Conservation (phyloP, 2,329 filamentous ascomycete genomes). For the Diplocarpon mali region DNA sequence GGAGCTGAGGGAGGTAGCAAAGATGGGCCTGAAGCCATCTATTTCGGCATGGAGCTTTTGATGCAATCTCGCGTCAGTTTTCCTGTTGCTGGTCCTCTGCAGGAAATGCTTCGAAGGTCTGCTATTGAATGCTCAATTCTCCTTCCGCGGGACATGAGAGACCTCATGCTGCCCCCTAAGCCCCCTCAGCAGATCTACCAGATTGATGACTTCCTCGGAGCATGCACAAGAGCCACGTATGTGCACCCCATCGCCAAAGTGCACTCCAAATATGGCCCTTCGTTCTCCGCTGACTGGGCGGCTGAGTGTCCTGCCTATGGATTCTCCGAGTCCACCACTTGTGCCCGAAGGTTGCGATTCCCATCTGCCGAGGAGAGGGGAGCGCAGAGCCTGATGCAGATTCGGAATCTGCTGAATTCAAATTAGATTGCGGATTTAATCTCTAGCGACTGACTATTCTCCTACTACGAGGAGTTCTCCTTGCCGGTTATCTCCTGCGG, state of each 20-base stretch:
- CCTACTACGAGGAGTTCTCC: neutral
- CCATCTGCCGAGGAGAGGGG: slow-evolving; percentile 19
- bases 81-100: slow-evolving; percentile 25
- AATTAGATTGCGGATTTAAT: slow-evolving; percentile 5
- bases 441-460: neutral
- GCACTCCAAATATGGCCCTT: slow-evolving; percentile 19
- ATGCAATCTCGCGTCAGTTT: slow-evolving; percentile 22
- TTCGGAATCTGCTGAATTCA: slow-evolving; percentile 25
- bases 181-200: slow-evolving; percentile 11
- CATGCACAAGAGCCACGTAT: slow-evolving; percentile 25
- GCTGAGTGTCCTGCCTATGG: slow-evolving; percentile 14
- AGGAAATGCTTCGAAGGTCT: slow-evolving; percentile 24
- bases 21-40: slow-evolving; percentile 22
- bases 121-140: slow-evolving; percentile 19
- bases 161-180: slow-evolving; percentile 10
- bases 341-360: slow-evolving; percentile 5
- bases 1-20: slow-evolving; percentile 14
- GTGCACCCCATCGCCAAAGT: slow-evolving; percentile 23
- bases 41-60: slow-evolving; percentile 23
- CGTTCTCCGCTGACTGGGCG: slow-evolving; percentile 24
- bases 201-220: slow-evolving; percentile 26
- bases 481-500: too few relatives aligned
- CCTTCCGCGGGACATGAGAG: slow-evolving; percentile 16
- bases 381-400: slow-evolving; percentile 24
- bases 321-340: slow-evolving; percentile 10